phyloP scores from a whole-genome alignment of 441 rosid species.

The Euphorbia neoarborescens region DNA sequence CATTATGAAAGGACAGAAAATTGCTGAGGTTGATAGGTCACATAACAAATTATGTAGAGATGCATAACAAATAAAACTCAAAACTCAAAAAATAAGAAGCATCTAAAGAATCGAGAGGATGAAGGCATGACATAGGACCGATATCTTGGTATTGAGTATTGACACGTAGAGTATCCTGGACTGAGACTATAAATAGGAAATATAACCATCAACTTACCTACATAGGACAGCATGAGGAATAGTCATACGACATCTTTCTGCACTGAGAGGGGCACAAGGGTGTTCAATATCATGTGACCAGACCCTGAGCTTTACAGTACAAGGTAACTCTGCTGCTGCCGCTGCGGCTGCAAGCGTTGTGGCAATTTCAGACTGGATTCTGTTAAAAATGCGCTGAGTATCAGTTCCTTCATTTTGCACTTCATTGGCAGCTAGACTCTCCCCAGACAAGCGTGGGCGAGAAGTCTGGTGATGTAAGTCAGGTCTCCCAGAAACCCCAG shows the following conservation, averaged over 20 bases:
- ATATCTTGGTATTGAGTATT: not conserved
- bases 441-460: slow-evolving; percentile 38
- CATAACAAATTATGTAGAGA: slow-evolving; percentile 2
- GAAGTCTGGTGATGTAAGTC: slow-evolving; percentile 36
- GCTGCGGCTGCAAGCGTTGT: slow-evolving; percentile 63
- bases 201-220: slow-evolving; percentile 39
- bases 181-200: slow-evolving; percentile 5
- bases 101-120: not conserved
- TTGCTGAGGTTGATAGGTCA: not conserved
- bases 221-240: slow-evolving; percentile 90
- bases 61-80: no score
- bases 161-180: not conserved
- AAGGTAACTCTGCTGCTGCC: slow-evolving; percentile 74
- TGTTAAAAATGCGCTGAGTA: slow-evolving; percentile 44
- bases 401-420: slow-evolving; percentile 33
- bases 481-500: slow-evolving; percentile 54
- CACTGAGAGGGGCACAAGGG: slow-evolving; percentile 43
- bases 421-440: slow-evolving; percentile 35
- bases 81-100: not conserved
- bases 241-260: slow-evolving; percentile 51
- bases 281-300: slow-evolving; percentile 67
- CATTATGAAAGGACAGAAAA: slow-evolving; percentile 7
- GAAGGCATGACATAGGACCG: slow-evolving; percentile 1
- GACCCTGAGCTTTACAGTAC: slow-evolving; percentile 74
- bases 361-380: slow-evolving; percentile 66